phyloP scores from a whole-genome alignment of 352 stramenopile genomes.

The Globisporangium perplexum region DNA sequence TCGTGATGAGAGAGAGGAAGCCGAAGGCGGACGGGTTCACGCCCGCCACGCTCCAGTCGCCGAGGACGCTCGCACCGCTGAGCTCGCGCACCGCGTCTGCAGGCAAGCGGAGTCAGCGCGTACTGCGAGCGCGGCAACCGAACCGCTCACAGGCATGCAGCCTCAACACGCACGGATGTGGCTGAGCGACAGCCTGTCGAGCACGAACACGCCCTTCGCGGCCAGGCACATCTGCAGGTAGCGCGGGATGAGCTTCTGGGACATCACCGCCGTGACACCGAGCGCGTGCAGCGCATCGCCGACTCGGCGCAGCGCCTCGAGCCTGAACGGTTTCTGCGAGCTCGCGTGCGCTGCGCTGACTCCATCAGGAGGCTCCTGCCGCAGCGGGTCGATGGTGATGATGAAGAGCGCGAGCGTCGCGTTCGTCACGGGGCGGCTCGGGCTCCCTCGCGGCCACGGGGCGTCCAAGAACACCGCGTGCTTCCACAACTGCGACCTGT shows the following conservation, averaged over 20 bases:
- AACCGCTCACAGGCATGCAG: no score
- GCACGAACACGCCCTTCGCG: slow-evolving; percentile 31
- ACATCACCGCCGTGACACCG: slow-evolving; percentile 35
- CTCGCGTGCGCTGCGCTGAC: slow-evolving; percentile 3
- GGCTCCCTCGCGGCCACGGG: slow-evolving; percentile 18
- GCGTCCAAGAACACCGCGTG: slow-evolving; percentile 40
- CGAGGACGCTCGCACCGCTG: slow-evolving; percentile 37
- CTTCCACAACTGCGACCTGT: slow-evolving; percentile 33
- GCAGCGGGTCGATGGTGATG: slow-evolving; percentile 42
- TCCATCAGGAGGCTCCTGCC: slow-evolving; percentile 4
- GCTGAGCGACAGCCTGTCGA: slow-evolving; percentile 39
- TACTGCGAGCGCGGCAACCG: background rate
- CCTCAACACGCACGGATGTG: slow-evolving; percentile 39
- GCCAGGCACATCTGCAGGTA: slow-evolving; percentile 37
- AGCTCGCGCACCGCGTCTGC: slow-evolving; percentile 42
- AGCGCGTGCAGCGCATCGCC: slow-evolving; percentile 27
- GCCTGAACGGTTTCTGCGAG: slow-evolving; percentile 13
- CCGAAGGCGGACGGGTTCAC: slow-evolving; percentile 22
- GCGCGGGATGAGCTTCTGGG: slow-evolving; percentile 48
- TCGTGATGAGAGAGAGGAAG: slow-evolving; percentile 35
- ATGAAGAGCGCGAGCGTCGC: slow-evolving; percentile 44
- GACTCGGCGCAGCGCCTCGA: slow-evolving; percentile 24
- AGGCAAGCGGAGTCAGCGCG: background rate
- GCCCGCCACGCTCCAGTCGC: slow-evolving; percentile 33
- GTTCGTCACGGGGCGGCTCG: slow-evolving; percentile 17